These are phyloP conservation scores for Erigeron canadensis DNA, from an alignment of 129 eudicot species.

Conservation along the genomic window DNA sequence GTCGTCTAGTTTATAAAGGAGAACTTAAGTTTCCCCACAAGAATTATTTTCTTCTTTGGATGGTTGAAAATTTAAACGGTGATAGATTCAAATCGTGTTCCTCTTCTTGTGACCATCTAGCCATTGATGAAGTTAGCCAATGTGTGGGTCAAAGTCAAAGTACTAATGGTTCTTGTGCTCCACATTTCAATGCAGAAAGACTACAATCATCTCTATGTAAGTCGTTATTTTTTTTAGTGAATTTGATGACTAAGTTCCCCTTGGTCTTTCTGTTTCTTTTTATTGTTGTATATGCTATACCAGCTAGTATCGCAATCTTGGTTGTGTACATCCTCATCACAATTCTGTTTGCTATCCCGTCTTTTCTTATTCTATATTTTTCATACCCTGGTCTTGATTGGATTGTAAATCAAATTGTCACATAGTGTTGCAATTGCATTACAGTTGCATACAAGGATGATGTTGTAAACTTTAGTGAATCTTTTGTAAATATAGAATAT, in stretches of 20 bases:
- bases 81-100: constrained; percentile 39
- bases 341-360: constrained; percentile 48
- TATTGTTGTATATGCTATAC: constrained; percentile 44
- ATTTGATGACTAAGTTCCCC: constrained; percentile 46
- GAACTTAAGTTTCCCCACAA: constrained; percentile 40
- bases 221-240: constrained; percentile 41
- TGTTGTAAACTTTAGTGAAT: no score
- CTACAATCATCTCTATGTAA: constrained; percentile 37
- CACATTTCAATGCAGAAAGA: constrained; percentile 31
- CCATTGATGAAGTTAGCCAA: not conserved
- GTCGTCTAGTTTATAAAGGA: constrained; percentile 41
- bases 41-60: constrained; percentile 49
- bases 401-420: constrained; percentile 46
- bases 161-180: not conserved
- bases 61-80: constrained; percentile 55
- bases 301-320: constrained; percentile 49
- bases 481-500: no score
- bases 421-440: constrained; percentile 3
- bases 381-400: constrained; percentile 58
- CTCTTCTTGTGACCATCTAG: constrained; percentile 15
- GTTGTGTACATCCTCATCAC: constrained; percentile 44
- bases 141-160: constrained; percentile 14
- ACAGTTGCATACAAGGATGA: no score
- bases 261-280: constrained; percentile 46
- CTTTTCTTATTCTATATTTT: constrained; percentile 46